A percentile compares a stretch with the other conserved stretches of the same genome.
Conservation (phyloP, 257 asterid genomes). For the Penstemon davidsonii region DNA sequence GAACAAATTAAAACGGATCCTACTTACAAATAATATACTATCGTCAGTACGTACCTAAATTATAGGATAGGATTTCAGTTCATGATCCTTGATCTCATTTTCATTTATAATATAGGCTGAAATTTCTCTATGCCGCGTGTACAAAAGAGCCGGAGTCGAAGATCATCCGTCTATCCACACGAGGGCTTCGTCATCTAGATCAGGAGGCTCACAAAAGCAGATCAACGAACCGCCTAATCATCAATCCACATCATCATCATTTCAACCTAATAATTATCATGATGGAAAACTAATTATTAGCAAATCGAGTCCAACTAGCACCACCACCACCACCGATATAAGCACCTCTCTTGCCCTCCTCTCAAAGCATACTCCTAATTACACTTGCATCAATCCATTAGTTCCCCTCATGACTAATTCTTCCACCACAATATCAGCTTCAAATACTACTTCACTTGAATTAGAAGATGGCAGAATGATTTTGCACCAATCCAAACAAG, state of each 20-base stretch:
- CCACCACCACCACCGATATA: conserved; percentile 30
- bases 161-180: conserved; percentile 78
- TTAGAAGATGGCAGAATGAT: conserved; percentile 24
- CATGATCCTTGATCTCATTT: no score
- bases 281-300: conserved; percentile 36
- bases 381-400: conserved; percentile 34
- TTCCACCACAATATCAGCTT: background rate
- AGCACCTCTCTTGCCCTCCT: conserved; percentile 54
- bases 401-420: conserved; percentile 27
- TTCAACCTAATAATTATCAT: conserved; percentile 17
- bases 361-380: conserved; percentile 28
- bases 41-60: no score
- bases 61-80: no score
- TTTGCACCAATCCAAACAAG: conserved; percentile 31
- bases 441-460: conserved; percentile 22
- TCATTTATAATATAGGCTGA: conserved; percentile 55
- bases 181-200: conserved; percentile 35
- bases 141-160: conserved; percentile 91
- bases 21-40: no score
- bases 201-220: conserved; percentile 34
- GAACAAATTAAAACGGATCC: no score
- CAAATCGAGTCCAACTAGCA: conserved; percentile 58
- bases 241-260: conserved; percentile 23
- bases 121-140: conserved; percentile 89
- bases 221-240: background rate